Conservation (phyloP, 1,139 yeast genomes). For the Candida frijolesensis region DNA sequence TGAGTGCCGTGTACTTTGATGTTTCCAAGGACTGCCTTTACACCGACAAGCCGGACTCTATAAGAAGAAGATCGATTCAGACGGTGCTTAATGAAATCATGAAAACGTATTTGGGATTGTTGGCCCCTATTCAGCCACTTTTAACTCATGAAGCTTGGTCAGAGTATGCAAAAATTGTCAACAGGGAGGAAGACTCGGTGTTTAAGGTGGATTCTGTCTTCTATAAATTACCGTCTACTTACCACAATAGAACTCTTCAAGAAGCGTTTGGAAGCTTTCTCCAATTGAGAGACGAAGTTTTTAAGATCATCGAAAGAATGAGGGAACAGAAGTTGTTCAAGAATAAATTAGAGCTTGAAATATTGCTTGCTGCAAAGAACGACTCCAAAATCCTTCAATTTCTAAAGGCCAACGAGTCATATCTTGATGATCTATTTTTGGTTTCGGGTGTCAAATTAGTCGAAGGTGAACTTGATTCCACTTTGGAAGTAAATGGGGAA, state of each 20-base stretch:
- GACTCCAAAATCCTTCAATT: conserved; percentile 14
- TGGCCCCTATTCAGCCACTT: conserved; percentile 83
- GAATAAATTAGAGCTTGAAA: conserved; percentile 64
- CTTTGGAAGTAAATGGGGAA: conserved; percentile 5
- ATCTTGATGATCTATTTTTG: conserved; percentile 61
- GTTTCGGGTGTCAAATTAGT: conserved; percentile 56
- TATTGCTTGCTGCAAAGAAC: conserved; percentile 34
- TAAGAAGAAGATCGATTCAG: conserved; percentile 66
- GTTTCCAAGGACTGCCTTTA: conserved; percentile 83
- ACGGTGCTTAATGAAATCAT: conserved; percentile 68
- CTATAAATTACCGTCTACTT: conserved; percentile 30
- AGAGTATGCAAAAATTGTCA: conserved; percentile 41
- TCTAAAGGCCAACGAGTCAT: conserved; percentile 27
- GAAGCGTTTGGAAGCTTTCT: conserved; percentile 44
- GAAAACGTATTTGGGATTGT: conserved; percentile 59
- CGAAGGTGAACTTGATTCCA: conserved; percentile 17
- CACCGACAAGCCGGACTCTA: conserved; percentile 56
- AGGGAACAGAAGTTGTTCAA: conserved; percentile 46
- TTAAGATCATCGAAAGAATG: conserved; percentile 38
- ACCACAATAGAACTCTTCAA: conserved; percentile 32
- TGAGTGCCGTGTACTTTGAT: conserved; percentile 87
- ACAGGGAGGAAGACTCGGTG: conserved; percentile 47
- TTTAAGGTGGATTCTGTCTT: conserved; percentile 45
- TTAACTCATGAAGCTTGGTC: conserved; percentile 90
- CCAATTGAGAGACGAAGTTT: conserved; percentile 50